phyloP scores from a whole-genome alignment of 768 basidiomycete species.

The Coprinopsis strossmayeri region DNA sequence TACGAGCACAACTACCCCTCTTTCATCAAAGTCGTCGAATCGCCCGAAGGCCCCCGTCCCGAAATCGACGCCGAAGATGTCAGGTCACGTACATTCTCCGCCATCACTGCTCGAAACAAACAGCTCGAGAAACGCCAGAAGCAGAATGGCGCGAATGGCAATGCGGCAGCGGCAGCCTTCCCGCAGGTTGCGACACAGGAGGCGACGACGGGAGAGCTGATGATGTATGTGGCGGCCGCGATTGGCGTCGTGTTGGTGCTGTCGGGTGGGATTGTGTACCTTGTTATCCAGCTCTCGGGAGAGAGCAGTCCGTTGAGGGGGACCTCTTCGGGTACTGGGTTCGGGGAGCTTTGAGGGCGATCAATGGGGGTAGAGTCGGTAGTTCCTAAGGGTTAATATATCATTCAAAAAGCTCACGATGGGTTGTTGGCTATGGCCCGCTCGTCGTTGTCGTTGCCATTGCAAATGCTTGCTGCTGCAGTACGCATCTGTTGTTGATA shows the following conservation, averaged over 20 bases:
- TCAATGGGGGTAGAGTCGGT: too few species aligned
- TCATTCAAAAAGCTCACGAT: too few species aligned
- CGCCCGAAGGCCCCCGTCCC: conserved; percentile 12
- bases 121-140: conserved; percentile 11
- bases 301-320: conserved; percentile 3
- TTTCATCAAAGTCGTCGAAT: conserved; percentile 47
- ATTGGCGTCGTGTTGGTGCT: conserved; percentile 19
- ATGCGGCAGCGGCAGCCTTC: neutral
- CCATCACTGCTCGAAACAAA: conserved; percentile 37
- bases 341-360: neutral
- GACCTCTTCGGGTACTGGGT: neutral
- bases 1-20: conserved; percentile 90
- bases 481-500: too few species aligned
- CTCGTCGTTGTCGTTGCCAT: too few species aligned
- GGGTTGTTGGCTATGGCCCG: too few species aligned
- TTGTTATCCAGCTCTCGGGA: conserved; percentile 14
- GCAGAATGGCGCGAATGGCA: neutral
- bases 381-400: too few species aligned
- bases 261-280: conserved; percentile 17
- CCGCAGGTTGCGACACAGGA: conserved; percentile 1
- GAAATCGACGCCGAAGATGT: conserved; percentile 47
- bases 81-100: conserved; percentile 43
- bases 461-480: too few species aligned
- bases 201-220: conserved; percentile 17
- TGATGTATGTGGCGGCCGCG: conserved; percentile 25